phyloP scores from a whole-genome alignment of 2,329 filamentous ascomycete genomes.

The Atkinsonella texensis region DNA sequence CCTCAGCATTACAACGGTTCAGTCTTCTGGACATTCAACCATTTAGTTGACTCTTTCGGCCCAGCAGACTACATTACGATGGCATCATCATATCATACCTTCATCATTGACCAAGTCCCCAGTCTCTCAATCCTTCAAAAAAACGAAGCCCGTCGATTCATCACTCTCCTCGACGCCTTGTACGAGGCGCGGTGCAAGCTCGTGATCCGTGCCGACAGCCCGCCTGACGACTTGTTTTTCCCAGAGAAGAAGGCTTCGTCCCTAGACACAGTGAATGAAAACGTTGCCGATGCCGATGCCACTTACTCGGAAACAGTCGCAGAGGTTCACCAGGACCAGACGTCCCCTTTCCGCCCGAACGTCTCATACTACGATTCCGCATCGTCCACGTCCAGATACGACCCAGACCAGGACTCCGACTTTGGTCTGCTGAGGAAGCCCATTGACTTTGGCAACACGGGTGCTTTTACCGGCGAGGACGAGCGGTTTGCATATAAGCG shows the following conservation, averaged over 20 bases:
- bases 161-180: conserved; percentile 67
- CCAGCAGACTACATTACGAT: conserved; percentile 76
- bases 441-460: conserved; percentile 57
- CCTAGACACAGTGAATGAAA: conserved; percentile 2
- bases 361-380: conserved; percentile 50
- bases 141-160: conserved; percentile 71
- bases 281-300: conserved; percentile 21
- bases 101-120: conserved; percentile 61
- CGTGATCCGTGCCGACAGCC: conserved; percentile 52
- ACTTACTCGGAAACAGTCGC: conserved; percentile 33
- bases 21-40: conserved; percentile 54
- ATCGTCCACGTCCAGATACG: conserved; percentile 33
- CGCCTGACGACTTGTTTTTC: conserved; percentile 68
- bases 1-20: conserved; percentile 45
- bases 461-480: conserved; percentile 66
- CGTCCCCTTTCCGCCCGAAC: conserved; percentile 68
- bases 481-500: conserved; percentile 73
- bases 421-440: conserved; percentile 29
- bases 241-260: conserved; percentile 37
- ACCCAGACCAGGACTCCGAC: conserved; percentile 46
- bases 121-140: conserved; percentile 56
- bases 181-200: conserved; percentile 76
- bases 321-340: conserved; percentile 69
- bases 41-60: conserved; percentile 57
- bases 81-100: conserved; percentile 67